These are phyloP conservation scores for Fusarium xylarioides DNA, from an alignment of 2,329 filamentous ascomycete genomes.

Conservation along the genomic window DNA sequence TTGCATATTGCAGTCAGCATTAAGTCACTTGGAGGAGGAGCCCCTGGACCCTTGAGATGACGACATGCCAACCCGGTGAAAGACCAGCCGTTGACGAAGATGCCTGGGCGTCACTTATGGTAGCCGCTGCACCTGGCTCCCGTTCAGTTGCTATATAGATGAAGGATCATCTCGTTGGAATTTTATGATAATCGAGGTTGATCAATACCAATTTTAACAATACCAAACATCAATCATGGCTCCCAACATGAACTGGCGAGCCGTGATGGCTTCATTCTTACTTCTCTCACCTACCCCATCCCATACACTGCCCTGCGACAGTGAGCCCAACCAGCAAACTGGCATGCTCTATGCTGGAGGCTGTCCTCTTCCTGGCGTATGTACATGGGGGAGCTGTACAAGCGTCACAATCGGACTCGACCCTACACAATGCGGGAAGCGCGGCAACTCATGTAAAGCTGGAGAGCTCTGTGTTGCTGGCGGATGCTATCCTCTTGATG, in stretches of 20 bases:
- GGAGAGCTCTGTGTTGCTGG: slow-evolving; percentile 32
- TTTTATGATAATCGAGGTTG: background rate
- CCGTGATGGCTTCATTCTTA: background rate
- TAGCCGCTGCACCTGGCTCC: no score
- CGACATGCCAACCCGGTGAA: background rate
- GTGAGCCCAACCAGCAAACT: background rate
- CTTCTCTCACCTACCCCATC: background rate
- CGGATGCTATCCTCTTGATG: slow-evolving; percentile 17
- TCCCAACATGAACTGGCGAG: slow-evolving; percentile 17
- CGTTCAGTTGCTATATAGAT: slow-evolving; percentile 16
- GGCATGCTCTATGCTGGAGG: slow-evolving; percentile 23
- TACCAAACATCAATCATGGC: slow-evolving; percentile 9
- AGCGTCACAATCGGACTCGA: slow-evolving; percentile 30
- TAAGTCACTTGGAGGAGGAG: background rate
- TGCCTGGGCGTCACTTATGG: background rate
- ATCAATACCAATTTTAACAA: slow-evolving; percentile 19
- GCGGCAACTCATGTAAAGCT: slow-evolving; percentile 19
- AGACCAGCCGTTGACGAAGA: no score
- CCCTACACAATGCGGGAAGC: slow-evolving; percentile 13
- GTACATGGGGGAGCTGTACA: slow-evolving; percentile 29
- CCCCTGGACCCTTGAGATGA: slow-evolving; percentile 1
- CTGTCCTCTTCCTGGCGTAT: slow-evolving; percentile 25
- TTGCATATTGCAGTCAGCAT: background rate
- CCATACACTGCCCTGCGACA: background rate
- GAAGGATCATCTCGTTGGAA: background rate